These are phyloP conservation scores for Musa itinerans DNA, from an alignment of 176 grass and related monocot species.

Conservation along the genomic window DNA sequence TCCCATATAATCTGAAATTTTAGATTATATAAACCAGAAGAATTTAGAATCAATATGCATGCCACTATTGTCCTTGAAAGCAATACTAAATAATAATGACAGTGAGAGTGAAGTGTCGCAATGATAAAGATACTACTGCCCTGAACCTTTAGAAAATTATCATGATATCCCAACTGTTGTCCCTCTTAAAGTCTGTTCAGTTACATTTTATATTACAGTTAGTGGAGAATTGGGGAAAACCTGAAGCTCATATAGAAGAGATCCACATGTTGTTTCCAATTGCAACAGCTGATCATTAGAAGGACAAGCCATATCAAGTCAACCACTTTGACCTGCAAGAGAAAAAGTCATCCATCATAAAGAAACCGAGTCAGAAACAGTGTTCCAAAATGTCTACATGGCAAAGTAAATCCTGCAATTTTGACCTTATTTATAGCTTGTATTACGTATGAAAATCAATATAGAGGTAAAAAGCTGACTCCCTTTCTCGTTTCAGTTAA, in stretches of 20 bases:
- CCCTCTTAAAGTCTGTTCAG: too few relatives aligned
- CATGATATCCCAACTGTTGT: too few relatives aligned
- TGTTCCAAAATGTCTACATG: neutral
- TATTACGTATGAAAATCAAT: neutral
- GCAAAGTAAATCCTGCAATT: neutral
- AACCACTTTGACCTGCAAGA: neutral
- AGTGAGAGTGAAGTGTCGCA: too few relatives aligned
- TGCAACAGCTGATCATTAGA: conserved; percentile 22
- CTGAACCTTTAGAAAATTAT: neutral
- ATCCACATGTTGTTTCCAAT: conserved; percentile 25
- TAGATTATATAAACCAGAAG: too few relatives aligned
- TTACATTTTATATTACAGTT: too few relatives aligned
- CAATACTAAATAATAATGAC: neutral
- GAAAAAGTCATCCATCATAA: neutral
- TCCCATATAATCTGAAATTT: conserved; percentile 67
- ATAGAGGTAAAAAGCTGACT: neutral
- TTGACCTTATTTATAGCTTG: neutral
- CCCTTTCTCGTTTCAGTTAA: neutral
- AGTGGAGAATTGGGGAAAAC: neutral
- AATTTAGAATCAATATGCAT: neutral
- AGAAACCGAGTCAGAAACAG: neutral
- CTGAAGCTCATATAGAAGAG: conserved; percentile 34
- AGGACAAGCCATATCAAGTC: conserved; percentile 8
- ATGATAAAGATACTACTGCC: neutral
- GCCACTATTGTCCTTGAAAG: neutral